These are phyloP conservation scores for Ceratocystis cubensis DNA, from an alignment of 2,329 filamentous ascomycete genomes.

Conservation along the genomic window DNA sequence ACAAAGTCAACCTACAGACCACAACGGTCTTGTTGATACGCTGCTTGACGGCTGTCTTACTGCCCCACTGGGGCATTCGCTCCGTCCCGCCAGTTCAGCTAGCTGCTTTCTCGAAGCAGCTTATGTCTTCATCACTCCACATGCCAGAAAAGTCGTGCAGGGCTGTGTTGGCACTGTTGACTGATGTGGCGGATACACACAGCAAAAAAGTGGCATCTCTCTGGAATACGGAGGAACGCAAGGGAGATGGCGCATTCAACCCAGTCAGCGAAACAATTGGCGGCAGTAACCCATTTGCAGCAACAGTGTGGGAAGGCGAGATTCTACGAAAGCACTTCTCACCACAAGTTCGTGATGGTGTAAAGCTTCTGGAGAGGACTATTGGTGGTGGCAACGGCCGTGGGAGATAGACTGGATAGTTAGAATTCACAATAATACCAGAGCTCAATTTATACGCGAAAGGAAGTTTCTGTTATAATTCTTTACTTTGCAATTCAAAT, in stretches of 20 bases:
- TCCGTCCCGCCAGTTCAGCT: constrained; percentile 69
- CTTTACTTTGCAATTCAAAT: background rate
- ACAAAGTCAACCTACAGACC: constrained; percentile 84
- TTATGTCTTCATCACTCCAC: constrained; percentile 70
- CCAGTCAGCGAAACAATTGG: constrained; percentile 62
- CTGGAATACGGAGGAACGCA: constrained; percentile 89
- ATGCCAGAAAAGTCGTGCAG: constrained; percentile 80
- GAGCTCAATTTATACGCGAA: background rate
- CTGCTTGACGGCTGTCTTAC: constrained; percentile 67
- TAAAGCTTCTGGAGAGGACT: constrained; percentile 56
- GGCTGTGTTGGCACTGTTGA: constrained; percentile 65
- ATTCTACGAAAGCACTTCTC: constrained; percentile 74
- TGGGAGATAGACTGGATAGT: constrained; percentile 1
- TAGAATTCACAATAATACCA: constrained; percentile 2
- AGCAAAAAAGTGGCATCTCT: constrained; percentile 69
- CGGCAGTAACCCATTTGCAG: constrained; percentile 78
- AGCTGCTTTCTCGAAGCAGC: constrained; percentile 86
- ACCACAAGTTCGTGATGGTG: constrained; percentile 68
- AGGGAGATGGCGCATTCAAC: constrained; percentile 79
- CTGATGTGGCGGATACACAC: constrained; percentile 68
- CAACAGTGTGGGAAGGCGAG: constrained; percentile 89
- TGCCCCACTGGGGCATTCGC: constrained; percentile 61
- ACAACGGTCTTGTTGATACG: constrained; percentile 85
- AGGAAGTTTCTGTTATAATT: background rate
- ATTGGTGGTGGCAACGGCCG: constrained; percentile 29